Percentiles rank a stretch among this genome's conserved stretches.
Conservation (phyloP, 2,329 filamentous ascomycete genomes). For the Pleurostoma richardsiae region DNA sequence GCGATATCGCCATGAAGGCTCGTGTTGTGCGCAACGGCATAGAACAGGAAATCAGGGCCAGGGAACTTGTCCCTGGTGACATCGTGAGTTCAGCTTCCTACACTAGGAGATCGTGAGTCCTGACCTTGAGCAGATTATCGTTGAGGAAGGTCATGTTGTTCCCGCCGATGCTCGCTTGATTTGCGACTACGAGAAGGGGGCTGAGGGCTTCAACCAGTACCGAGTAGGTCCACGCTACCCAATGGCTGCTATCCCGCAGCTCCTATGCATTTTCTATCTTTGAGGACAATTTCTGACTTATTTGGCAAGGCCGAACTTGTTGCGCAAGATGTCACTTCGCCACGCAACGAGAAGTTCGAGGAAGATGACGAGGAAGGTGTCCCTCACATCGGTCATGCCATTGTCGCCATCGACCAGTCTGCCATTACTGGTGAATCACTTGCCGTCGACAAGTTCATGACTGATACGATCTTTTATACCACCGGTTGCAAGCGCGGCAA, state of each 20-base stretch:
- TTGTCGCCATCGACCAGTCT: constrained; percentile 72
- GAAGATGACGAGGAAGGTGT: constrained; percentile 46
- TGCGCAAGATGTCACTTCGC: constrained; percentile 59
- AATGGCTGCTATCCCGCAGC: no score
- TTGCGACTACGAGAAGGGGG: constrained; percentile 61
- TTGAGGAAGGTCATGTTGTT: constrained; percentile 68
- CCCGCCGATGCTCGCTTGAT: constrained; percentile 68
- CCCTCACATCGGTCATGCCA: constrained; percentile 57
- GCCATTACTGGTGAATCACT: constrained; percentile 78
- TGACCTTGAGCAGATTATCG: constrained; percentile 44
- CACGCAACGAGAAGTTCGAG: constrained; percentile 53
- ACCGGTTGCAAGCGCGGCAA: constrained; percentile 79
- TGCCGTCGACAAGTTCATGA: constrained; percentile 75
- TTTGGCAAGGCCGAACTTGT: constrained; percentile 42
- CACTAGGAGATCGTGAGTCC: background rate
- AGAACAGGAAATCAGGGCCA: constrained; percentile 65
- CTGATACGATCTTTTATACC: constrained; percentile 71
- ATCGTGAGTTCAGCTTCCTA: constrained; percentile 48
- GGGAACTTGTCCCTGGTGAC: constrained; percentile 72
- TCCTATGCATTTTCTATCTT: no score
- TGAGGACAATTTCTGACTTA: no score
- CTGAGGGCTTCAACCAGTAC: constrained; percentile 42
- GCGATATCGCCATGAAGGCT: constrained; percentile 73
- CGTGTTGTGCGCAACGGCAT: constrained; percentile 62
- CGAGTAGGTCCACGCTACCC: background rate